These are phyloP conservation scores for Xylariaceae sp. DNA, from an alignment of 2,329 filamentous ascomycete species.

Conservation along the genomic window DNA sequence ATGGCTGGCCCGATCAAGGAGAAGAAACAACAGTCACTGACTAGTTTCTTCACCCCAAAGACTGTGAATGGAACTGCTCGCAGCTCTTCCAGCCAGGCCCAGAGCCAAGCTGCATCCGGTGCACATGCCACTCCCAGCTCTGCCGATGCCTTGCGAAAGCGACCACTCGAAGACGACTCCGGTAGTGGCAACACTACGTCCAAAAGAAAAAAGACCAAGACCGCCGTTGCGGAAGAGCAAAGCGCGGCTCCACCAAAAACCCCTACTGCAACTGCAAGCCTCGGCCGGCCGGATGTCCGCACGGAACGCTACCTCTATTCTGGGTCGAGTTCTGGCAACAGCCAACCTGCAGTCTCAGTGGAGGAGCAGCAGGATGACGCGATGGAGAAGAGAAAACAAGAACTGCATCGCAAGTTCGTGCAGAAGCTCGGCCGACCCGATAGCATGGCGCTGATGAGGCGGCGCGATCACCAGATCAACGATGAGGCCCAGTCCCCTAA, in stretches of 20 bases:
- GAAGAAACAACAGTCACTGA: slow-evolving; percentile 78
- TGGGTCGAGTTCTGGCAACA: slow-evolving; percentile 42
- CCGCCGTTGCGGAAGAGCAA: slow-evolving; percentile 39
- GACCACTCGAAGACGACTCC: slow-evolving; percentile 47
- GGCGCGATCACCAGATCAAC: slow-evolving; percentile 51
- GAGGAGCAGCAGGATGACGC: slow-evolving; percentile 47
- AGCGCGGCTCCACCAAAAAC: slow-evolving; percentile 40
- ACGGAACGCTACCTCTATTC: slow-evolving; percentile 53
- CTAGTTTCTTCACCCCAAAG: slow-evolving; percentile 75
- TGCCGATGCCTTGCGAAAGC: slow-evolving; percentile 42
- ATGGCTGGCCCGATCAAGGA: slow-evolving; percentile 42
- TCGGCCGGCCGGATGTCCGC: slow-evolving; percentile 36
- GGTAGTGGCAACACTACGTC: slow-evolving; percentile 42
- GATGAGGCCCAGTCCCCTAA: slow-evolving; percentile 44
- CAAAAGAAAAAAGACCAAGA: slow-evolving; percentile 46
- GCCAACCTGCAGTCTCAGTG: slow-evolving; percentile 36
- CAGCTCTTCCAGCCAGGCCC: slow-evolving; percentile 25
- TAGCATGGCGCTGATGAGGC: slow-evolving; percentile 65
- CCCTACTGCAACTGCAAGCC: slow-evolving; percentile 20
- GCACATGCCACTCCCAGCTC: slow-evolving; percentile 26
- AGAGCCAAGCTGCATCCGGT: slow-evolving; percentile 26
- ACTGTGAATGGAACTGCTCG: slow-evolving; percentile 44
- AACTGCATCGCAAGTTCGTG: slow-evolving; percentile 78
- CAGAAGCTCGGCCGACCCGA: slow-evolving; percentile 86
- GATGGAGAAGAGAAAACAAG: slow-evolving; percentile 54